Conservation (phyloP, 2,329 filamentous ascomycete genomes). For the Arthrobotrys sinensis region DNA sequence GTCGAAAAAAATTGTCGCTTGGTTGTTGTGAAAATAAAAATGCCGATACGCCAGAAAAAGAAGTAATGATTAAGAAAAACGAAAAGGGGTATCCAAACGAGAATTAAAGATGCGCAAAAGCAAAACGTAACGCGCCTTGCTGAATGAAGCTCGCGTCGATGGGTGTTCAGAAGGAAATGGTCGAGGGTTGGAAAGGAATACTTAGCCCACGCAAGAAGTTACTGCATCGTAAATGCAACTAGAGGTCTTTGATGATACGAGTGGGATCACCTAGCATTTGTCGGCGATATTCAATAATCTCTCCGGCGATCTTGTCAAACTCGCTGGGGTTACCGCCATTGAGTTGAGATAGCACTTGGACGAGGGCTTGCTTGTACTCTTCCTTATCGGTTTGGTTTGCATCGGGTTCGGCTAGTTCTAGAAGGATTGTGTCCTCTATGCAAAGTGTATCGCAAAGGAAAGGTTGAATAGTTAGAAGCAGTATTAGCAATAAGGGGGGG, state of each 20-base stretch:
- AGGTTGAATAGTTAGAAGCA: conserved; percentile 51
- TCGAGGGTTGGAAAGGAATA: conserved; percentile 38
- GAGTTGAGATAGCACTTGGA: conserved; percentile 75
- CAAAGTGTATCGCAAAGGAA: conserved; percentile 43
- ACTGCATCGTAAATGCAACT: not conserved
- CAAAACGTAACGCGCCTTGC: conserved; percentile 27
- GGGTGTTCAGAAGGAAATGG: conserved; percentile 17
- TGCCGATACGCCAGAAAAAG: conserved; percentile 9
- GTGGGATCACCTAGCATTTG: conserved; percentile 77
- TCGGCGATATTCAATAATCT: conserved; percentile 78
- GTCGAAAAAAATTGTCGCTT: conserved; percentile 4
- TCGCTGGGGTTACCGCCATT: conserved; percentile 76
- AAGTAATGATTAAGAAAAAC: conserved; percentile 11
- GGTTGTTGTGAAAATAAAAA: conserved; percentile 17
- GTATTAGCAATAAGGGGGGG: conserved; percentile 23
- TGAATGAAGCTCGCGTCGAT: conserved; percentile 35
- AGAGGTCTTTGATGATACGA: conserved; percentile 71
- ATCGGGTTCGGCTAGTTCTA: conserved; percentile 78
- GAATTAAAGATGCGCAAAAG: conserved; percentile 19
- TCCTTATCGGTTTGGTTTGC: conserved; percentile 71
- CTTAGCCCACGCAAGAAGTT: conserved; percentile 37
- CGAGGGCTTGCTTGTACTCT: conserved; percentile 76
- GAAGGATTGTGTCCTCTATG: conserved; percentile 80
- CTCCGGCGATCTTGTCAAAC: conserved; percentile 77
- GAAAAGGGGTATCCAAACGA: conserved; percentile 54